Evolutionary conservation across 2,329 filamentous ascomycete species (phyloP).

Genomic region (Sphaerostilbella broomeana): DNA sequence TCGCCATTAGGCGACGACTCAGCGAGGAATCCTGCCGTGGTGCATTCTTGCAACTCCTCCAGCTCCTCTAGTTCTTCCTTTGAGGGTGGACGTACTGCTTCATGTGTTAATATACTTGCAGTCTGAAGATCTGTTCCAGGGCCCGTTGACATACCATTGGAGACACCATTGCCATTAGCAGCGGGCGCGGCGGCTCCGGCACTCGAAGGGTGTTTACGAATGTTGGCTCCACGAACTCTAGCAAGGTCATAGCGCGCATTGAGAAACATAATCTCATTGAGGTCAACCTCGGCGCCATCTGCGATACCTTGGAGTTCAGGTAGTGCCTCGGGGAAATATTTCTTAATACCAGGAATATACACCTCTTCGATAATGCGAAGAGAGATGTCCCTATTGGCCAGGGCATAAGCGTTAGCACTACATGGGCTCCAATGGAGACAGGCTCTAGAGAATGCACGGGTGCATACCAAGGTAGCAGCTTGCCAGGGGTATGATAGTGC

Average conservation of each 20-base stretch:
- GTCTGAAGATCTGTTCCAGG: neutral
- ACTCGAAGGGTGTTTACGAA: neutral
- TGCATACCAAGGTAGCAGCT: conserved; percentile 12
- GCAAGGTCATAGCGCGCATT: conserved; percentile 17
- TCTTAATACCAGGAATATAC: conserved; percentile 19
- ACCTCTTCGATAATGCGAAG: conserved; percentile 16
- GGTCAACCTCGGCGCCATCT: conserved; percentile 13
- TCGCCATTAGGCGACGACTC: conserved; percentile 2
- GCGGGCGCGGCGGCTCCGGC: neutral
- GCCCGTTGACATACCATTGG: neutral
- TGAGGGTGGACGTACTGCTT: too few relatives aligned
- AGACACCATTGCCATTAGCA: neutral
- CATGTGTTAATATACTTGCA: too few relatives aligned
- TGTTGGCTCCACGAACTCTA: neutral
- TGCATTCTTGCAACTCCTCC: conserved; percentile 9
- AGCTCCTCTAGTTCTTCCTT: neutral
- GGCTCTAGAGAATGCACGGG: neutral
- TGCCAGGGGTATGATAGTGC: conserved; percentile 19
- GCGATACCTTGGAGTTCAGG: conserved; percentile 18
- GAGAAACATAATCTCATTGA: conserved; percentile 17
- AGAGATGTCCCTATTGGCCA: conserved; percentile 10
- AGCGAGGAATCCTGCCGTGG: conserved; percentile 7
- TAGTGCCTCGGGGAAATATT: conserved; percentile 16
- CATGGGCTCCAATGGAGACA: neutral
- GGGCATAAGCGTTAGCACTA: conserved; percentile 1